Conservation (phyloP, 371 early-diverging fungal species). For the Mortierella sp. region DNA sequence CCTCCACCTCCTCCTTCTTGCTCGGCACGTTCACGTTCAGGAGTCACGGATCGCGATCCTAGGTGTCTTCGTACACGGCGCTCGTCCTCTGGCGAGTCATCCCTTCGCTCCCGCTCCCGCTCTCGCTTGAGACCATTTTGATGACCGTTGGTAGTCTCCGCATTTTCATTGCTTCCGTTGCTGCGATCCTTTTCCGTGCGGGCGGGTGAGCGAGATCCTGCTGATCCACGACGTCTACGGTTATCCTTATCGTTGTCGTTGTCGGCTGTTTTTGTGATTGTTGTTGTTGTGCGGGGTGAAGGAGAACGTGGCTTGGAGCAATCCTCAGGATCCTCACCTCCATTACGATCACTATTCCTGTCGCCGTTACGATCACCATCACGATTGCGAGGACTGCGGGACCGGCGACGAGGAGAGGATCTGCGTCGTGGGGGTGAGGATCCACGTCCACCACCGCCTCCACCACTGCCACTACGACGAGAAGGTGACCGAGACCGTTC, state of each 20-base stretch:
- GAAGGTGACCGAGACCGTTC: constrained; percentile 22
- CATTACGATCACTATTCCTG: not conserved
- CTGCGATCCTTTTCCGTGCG: not conserved
- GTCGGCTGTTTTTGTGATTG: no score
- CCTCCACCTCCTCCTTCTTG: not conserved
- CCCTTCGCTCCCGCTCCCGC: not conserved
- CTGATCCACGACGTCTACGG: not conserved
- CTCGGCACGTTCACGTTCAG: not conserved
- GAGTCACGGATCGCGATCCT: not conserved
- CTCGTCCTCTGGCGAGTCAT: not conserved
- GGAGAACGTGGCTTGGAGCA: no score
- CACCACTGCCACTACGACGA: constrained; percentile 32
- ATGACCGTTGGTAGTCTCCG: not conserved
- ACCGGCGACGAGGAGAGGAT: constrained; percentile 44
- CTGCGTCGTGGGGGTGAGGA: constrained; percentile 37
- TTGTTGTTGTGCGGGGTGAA: no score
- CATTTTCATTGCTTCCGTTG: not conserved
- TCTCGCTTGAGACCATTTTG: not conserved
- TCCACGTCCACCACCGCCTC: no score
- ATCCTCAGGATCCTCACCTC: not conserved
- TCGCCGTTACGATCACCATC: not conserved
- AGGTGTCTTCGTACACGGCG: not conserved
- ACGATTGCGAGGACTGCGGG: constrained; percentile 21
- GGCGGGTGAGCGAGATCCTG: not conserved
- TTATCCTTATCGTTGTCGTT: not conserved